Evolutionary conservation across 805 yeast genomes (phyloP).

Genomic region (Candida nitratophila): DNA sequence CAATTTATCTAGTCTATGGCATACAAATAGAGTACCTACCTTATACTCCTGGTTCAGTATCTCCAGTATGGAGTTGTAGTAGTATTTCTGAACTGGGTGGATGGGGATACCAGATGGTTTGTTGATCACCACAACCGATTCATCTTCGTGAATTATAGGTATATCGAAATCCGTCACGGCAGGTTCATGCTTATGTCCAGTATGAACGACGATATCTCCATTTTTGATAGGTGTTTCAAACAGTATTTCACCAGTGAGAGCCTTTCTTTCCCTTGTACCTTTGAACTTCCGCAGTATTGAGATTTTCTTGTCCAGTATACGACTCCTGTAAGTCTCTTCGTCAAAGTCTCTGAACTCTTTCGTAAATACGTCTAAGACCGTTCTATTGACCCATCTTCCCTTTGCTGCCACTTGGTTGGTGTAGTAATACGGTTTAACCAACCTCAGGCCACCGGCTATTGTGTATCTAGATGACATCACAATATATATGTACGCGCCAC

Average conservation of each 20-base stretch:
- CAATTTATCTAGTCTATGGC: conserved; percentile 44
- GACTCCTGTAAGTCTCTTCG: conserved; percentile 14
- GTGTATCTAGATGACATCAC: background rate
- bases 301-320: conserved; percentile 10
- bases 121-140: conserved; percentile 33
- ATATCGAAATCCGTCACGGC: background rate
- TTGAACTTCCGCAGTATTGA: conserved; percentile 11
- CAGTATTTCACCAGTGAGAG: conserved; percentile 23
- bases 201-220: conserved; percentile 22
- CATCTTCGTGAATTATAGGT: conserved; percentile 26
- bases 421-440: conserved; percentile 34
- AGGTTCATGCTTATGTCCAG: conserved; percentile 24
- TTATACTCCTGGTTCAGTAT: conserved; percentile 23
- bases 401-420: conserved; percentile 31
- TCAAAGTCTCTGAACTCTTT: conserved; percentile 31
- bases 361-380: conserved; percentile 30
- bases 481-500: no score
- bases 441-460: conserved; percentile 28
- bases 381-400: conserved; percentile 36
- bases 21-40: conserved; percentile 19
- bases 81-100: conserved; percentile 42
- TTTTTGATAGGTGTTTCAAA: conserved; percentile 9
- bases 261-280: conserved; percentile 18
- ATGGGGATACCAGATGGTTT: conserved; percentile 51
- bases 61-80: conserved; percentile 36